Evolutionary conservation across 257 asterid species (phyloP).

Genomic region (Penstemon davidsonii): DNA sequence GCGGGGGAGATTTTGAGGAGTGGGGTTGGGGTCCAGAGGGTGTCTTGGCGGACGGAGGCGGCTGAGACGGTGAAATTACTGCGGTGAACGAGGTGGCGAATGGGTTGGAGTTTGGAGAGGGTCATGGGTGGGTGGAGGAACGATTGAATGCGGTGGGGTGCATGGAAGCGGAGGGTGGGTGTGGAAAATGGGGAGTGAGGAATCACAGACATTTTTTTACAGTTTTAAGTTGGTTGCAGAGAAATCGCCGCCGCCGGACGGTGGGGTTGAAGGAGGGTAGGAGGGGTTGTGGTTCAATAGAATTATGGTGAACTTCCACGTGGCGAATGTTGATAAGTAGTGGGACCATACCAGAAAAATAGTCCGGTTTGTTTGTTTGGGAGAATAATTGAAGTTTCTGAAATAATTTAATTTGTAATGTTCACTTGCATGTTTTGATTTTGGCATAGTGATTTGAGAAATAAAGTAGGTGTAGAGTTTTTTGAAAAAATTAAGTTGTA

Average conservation of each 20-base stretch:
- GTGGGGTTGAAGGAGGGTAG: slow-evolving; percentile 26
- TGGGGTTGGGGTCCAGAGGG: slow-evolving; percentile 58
- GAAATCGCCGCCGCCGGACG: slow-evolving; percentile 50
- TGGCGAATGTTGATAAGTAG: slow-evolving; percentile 12
- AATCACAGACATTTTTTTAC: slow-evolving; percentile 28
- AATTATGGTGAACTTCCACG: slow-evolving; percentile 23
- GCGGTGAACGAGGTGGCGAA: slow-evolving; percentile 42
- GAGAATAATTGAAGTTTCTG: too few species aligned
- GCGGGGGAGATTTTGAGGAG: slow-evolving; percentile 60
- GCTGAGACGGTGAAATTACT: slow-evolving; percentile 46
- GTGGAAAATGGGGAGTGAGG: slow-evolving; percentile 24
- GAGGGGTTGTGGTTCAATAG: slow-evolving; percentile 16
- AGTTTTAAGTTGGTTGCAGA: slow-evolving; percentile 29
- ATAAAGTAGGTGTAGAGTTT: too few species aligned
- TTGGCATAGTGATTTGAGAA: too few species aligned
- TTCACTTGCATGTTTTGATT: too few species aligned
- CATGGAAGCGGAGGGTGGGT: slow-evolving; percentile 45
- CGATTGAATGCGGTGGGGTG: slow-evolving; percentile 39
- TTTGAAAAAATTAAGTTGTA: too few species aligned
- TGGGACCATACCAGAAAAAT: background rate
- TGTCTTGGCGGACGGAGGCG: slow-evolving; percentile 52
- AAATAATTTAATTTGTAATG: too few species aligned
- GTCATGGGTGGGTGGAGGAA: slow-evolving; percentile 49
- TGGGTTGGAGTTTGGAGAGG: slow-evolving; percentile 44
- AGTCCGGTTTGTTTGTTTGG: too few species aligned